These are phyloP conservation scores for Lachancea kluyveri DNA, from an alignment of 805 yeast genomes.

Conservation along the genomic window DNA sequence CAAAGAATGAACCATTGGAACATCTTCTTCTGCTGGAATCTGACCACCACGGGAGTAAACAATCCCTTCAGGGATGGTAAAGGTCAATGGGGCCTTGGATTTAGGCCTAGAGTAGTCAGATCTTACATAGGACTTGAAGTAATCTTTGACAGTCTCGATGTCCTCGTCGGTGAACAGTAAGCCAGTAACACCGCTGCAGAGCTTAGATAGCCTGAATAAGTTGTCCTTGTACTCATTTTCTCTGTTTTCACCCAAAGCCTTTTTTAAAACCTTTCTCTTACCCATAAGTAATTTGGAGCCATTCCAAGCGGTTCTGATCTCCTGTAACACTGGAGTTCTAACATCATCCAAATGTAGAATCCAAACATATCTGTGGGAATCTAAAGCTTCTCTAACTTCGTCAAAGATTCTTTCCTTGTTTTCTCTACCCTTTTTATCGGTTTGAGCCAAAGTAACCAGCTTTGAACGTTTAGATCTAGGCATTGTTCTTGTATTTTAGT, in stretches of 20 bases:
- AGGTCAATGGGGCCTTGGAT: constrained; percentile 72
- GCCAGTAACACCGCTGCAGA: constrained; percentile 76
- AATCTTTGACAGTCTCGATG: constrained; percentile 84
- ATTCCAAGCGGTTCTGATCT: constrained; percentile 85
- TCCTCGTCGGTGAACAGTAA: constrained; percentile 83
- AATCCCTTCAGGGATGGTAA: constrained; percentile 83
- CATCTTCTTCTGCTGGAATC: constrained; percentile 82
- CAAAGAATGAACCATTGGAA: constrained; percentile 93
- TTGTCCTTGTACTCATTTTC: constrained; percentile 90
- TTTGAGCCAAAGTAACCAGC: constrained; percentile 90
- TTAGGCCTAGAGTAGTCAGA: constrained; percentile 90
- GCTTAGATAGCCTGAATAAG: constrained; percentile 58
- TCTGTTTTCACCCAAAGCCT: constrained; percentile 81
- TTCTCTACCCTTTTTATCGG: constrained; percentile 92
- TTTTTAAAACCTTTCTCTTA: constrained; percentile 85
- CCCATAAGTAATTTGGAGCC: constrained; percentile 90
- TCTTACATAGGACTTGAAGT: constrained; percentile 71
- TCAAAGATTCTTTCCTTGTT: constrained; percentile 88
- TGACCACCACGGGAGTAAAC: constrained; percentile 96
- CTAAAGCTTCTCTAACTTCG: constrained; percentile 78
- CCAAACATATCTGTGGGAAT: constrained; percentile 74
- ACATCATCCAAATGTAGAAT: constrained; percentile 83
- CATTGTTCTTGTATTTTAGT: constrained; percentile 60
- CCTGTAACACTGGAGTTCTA: constrained; percentile 92
- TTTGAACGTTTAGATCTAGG: constrained; percentile 97